Conservation (phyloP, 139 green algal species). For the Parachlorella kessleri region DNA sequence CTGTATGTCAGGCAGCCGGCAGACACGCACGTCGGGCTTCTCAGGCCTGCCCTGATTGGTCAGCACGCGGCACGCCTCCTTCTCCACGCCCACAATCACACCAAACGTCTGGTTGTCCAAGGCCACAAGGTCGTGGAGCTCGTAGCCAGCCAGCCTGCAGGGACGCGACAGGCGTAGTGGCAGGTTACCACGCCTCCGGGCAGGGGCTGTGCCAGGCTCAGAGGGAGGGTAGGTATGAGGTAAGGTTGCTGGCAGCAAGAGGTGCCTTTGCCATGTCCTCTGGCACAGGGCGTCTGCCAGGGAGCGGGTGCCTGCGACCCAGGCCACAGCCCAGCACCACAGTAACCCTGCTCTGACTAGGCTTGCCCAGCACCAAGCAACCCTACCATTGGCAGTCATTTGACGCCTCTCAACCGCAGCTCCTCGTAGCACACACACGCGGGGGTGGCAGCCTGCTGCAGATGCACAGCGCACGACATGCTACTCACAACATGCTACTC, state of each 20-base stretch:
- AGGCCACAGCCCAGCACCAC: neutral
- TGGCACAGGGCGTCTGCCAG: no score
- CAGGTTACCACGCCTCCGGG: no score
- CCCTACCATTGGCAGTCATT: no score
- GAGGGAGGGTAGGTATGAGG: no score
- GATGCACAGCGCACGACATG: no score
- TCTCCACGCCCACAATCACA: conserved; percentile 82
- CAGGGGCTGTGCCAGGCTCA: neutral
- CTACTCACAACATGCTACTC: no score
- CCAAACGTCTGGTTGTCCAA: conserved; percentile 70
- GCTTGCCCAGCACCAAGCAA: neutral
- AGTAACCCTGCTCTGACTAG: neutral
- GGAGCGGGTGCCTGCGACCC: neutral
- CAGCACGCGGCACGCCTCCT: conserved; percentile 64
- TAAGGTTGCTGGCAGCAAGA: no score
- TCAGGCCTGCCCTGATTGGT: conserved; percentile 68
- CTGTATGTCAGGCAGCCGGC: conserved; percentile 81
- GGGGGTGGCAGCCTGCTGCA: no score
- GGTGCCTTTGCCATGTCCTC: no score
- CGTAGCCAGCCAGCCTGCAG: conserved; percentile 79
- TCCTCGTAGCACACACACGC: no score
- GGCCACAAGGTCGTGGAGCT: conserved; percentile 94
- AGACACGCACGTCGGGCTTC: conserved; percentile 72
- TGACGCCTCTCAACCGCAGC: no score
- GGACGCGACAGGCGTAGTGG: neutral